Evolutionary conservation across 768 basidiomycete genomes (phyloP), one percentile per base, ranked within the genome.

Genomic region (Dioszegia hungarica): DNA sequence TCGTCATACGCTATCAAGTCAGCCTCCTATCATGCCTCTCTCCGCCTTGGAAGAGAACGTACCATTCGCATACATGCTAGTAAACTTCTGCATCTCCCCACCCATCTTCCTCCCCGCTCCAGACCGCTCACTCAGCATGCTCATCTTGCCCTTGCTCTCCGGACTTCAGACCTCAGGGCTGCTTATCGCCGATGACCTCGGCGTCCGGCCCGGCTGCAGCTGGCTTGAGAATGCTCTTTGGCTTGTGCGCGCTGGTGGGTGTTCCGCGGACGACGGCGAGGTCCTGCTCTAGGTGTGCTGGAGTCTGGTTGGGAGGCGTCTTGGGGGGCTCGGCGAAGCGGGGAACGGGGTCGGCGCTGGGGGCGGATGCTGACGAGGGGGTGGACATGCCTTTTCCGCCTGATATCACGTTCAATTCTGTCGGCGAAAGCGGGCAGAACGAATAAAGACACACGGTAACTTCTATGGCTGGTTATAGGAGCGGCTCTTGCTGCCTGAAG

Each of bases 61-160:
- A 51, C 49, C 49, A 51, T 51, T 51, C 19, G 49, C 34, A 38
- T 51, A 51, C 49, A 51, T 51, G 49, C 34, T 51, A 9, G 25
- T 24, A 51, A 51, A 51, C 37, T 51, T 51, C 36, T 25, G 15
- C 34, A 38, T 51, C 34, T 24, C 36, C 6, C 19, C 49, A 8
- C 49, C 49, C 34, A 51, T 51, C 49, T 51, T 36, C 36, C 19
- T 51, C 36, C 49, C 49, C 3, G 19, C 36, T 22, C 19, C 39
- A 25, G 34, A 22, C n/a, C 49, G 34, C 31, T 51, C 25, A 27
- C 49, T 51, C 36, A 51, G 38, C 6, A 1, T 20, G n/a, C n/a
- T 19, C 49, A 49, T 49, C 11, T 28, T 34, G 15, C 6, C 45
- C 27, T n/a, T n/a, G n/a, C n/a, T n/a, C n/a, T n/a, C n/a, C n/a